These are phyloP conservation scores for Sarocladium brachiariae DNA, from an alignment of 2,329 filamentous ascomycete species.

Conservation along the genomic window DNA sequence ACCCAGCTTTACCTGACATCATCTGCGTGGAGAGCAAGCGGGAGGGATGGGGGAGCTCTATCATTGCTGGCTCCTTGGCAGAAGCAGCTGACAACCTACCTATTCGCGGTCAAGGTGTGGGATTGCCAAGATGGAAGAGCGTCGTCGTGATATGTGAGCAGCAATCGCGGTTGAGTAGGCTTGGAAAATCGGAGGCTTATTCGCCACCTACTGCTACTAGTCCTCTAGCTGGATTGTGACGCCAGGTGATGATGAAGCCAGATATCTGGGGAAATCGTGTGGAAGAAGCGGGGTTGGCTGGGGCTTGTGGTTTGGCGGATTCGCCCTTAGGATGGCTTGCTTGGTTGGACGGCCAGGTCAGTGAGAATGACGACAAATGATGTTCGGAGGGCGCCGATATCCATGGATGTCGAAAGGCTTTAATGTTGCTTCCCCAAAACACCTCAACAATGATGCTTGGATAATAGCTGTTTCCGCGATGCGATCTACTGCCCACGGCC, in stretches of 20 bases:
- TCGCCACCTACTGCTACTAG: not conserved
- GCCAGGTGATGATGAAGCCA: not conserved
- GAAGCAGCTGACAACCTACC: not conserved
- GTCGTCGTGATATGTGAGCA: not conserved
- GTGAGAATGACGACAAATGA: too few relatives aligned
- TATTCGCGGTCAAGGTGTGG: not conserved
- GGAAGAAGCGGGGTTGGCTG: not conserved
- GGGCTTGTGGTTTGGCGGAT: not conserved
- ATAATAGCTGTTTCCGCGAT: too few relatives aligned
- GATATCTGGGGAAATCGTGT: not conserved
- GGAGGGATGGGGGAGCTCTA: too few relatives aligned
- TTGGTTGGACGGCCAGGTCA: too few relatives aligned
- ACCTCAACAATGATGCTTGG: too few relatives aligned
- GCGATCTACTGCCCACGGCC: not conserved
- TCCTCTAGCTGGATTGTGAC: slow-evolving; percentile 1
- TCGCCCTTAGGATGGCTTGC: too few relatives aligned
- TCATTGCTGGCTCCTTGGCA: not conserved
- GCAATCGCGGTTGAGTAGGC: too few relatives aligned
- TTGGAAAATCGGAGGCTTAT: not conserved
- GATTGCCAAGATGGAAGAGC: not conserved
- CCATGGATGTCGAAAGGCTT: too few relatives aligned
- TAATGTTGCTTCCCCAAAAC: too few relatives aligned
- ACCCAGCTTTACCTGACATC: too few relatives aligned
- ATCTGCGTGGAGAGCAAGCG: too few relatives aligned
- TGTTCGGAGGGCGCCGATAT: not conserved